Evolutionary conservation across 495 filamentous ascomycete genomes (phyloP).

Genomic region (Bryoglossum gracile): DNA sequence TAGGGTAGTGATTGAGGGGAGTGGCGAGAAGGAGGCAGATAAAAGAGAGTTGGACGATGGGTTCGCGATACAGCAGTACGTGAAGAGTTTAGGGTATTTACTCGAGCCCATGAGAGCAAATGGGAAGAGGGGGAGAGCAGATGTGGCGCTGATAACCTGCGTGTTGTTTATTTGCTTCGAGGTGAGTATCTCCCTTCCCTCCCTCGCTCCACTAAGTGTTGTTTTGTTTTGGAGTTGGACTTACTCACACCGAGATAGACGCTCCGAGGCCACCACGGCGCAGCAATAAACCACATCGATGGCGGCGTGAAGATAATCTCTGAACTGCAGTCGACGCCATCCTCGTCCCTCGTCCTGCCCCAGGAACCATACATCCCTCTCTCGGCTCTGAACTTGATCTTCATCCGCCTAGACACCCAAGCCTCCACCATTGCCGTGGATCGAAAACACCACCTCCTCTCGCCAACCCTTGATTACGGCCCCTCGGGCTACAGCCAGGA

Average conservation of each 20-base stretch:
- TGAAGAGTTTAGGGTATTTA: not conserved
- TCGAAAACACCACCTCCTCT: not conserved
- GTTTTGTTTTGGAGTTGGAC: too few species aligned
- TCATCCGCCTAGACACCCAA: not conserved
- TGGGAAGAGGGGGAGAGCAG: not conserved
- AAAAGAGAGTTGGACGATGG: not conserved
- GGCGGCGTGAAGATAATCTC: slow-evolving; percentile 32
- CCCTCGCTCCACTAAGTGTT: too few species aligned
- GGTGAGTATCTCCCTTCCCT: slow-evolving; percentile 18
- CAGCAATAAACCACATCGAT: slow-evolving; percentile 38
- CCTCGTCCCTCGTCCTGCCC: not conserved
- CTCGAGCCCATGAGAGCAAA: not conserved
- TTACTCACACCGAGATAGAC: not conserved
- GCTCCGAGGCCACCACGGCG: slow-evolving; percentile 37
- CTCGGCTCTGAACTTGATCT: not conserved
- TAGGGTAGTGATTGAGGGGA: not conserved
- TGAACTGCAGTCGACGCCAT: not conserved
- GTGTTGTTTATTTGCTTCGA: slow-evolving; percentile 16
- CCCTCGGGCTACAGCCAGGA: not conserved
- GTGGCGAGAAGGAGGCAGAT: not conserved
- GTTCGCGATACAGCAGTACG: slow-evolving; percentile 8
- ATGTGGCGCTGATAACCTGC: slow-evolving; percentile 9
- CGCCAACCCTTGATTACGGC: not conserved
- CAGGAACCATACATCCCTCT: not conserved
- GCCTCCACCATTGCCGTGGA: not conserved